Evolutionary conservation across 768 basidiomycete species (phyloP), one percentile per base, ranked within the genome.

Genomic region (Mycena rosella): DNA sequence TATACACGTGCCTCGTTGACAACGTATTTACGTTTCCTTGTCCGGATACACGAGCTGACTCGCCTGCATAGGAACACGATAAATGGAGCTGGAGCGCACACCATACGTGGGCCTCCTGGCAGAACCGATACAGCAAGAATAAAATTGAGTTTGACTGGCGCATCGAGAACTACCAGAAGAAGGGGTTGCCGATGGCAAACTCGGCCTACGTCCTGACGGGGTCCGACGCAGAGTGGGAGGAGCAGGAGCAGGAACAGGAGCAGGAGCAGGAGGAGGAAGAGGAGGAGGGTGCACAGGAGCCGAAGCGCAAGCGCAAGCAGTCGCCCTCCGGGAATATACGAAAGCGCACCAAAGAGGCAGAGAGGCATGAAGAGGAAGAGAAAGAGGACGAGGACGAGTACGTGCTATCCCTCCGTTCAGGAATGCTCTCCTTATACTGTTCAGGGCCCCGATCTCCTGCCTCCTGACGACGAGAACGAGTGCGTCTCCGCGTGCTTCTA

Each of bases 61-160:
- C 34, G 9, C 22, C 34, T 42, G 22, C 56, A n/a, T 65, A 88
- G 87, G 75, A 66, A 26, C 64, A 79, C 0, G 70, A 72, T 0
- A 76, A 74, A 65, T 90, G 88, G 87, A 76, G 80, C 14, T 91
- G 88, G 87, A 76, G 83, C n/a, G 67, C 54, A 20, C 77, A 74
- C 8, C 91, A 90, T 74, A 4, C 88, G 3, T 87, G 82, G 86
- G 81, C 82, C n/a, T 88, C 88, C 5, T 91, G 91, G 91, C 84
- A 88, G 26, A 84, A 87, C 51, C 82, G 85, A n/a, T 91, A 91
- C 69, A 78, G 74, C 66, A 87, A 81, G 67, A 80, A 90, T 54
- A 55, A 79, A 42, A 70, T 36, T 0, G 26, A 69, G 0, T 89
- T 88, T 57, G 83, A 90, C 65, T 29, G 13, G 3, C 56, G 51